Conservation (phyloP, 2,329 filamentous ascomycete genomes). For the Phialemonium atrogriseum region DNA sequence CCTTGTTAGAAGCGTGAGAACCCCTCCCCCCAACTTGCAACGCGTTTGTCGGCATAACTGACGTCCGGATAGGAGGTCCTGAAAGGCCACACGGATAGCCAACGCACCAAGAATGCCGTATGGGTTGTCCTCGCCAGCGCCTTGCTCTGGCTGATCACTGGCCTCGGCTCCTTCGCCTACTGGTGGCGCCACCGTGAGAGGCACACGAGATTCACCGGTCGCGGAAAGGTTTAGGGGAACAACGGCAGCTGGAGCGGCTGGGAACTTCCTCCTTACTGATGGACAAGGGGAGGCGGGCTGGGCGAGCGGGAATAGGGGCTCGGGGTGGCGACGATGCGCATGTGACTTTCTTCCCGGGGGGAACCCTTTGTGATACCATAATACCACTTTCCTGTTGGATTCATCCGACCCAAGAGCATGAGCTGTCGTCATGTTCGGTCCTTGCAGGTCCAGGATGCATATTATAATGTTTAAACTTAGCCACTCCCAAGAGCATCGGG, state of each 20-base stretch:
- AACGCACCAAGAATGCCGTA: constrained; percentile 77
- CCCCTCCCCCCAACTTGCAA: neutral
- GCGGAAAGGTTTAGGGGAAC: constrained; percentile 40
- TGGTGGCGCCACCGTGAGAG: constrained; percentile 50
- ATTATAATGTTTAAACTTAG: no score
- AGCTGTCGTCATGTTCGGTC: no score
- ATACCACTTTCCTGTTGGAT: no score
- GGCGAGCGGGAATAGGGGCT: no score
- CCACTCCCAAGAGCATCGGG: no score
- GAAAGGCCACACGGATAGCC: constrained; percentile 53
- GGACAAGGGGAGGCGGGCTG: no score
- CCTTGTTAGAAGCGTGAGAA: constrained; percentile 60
- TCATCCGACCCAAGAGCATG: no score
- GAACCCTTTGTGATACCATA: no score
- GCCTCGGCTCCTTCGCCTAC: constrained; percentile 44
- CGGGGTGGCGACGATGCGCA: no score
- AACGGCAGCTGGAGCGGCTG: constrained; percentile 4
- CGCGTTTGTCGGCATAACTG: constrained; percentile 14
- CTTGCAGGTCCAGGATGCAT: no score
- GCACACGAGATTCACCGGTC: constrained; percentile 49
- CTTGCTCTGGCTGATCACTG: constrained; percentile 65
- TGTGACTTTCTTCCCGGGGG: no score
- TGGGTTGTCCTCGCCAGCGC: constrained; percentile 74
- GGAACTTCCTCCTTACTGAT: no score
- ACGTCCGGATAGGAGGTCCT: constrained; percentile 66